A percentile compares a stretch with the other conserved stretches of the same genome.
Conservation (phyloP, 2,329 filamentous ascomycete species). For the Colletotrichum chlorophyti region DNA sequence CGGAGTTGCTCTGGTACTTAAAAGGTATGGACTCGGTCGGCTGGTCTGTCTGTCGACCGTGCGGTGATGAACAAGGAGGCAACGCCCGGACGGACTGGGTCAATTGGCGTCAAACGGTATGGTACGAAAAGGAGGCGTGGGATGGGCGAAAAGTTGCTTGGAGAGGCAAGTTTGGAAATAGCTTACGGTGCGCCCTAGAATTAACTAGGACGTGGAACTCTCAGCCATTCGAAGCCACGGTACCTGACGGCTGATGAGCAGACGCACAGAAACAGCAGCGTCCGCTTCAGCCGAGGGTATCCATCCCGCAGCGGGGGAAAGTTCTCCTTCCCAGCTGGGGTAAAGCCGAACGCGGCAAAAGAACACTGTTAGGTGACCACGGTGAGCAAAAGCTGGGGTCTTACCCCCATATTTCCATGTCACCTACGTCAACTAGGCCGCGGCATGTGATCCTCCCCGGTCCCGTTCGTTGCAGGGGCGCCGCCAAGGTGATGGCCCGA, state of each 20-base stretch:
- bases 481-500: conserved; percentile 4
- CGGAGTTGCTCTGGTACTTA: conserved; percentile 14
- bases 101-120: conserved; percentile 12
- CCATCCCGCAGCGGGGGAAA: conserved; percentile 28
- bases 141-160: not conserved
- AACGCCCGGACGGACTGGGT: conserved; percentile 14
- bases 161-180: not conserved
- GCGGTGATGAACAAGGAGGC: conserved; percentile 1
- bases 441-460: conserved; percentile 24
- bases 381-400: conserved; percentile 17
- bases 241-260: conserved; percentile 24
- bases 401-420: conserved; percentile 2
- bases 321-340: conserved; percentile 7
- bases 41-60: conserved; percentile 5
- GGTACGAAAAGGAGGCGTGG: conserved; percentile 7
- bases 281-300: conserved; percentile 34
- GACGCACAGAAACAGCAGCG: too few species aligned
- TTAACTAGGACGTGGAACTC: conserved; percentile 28
- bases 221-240: conserved; percentile 27
- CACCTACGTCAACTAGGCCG: conserved; percentile 20
- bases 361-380: too few species aligned
- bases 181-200: conserved; percentile 22
- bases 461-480: conserved; percentile 8
- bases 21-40: conserved; percentile 17
- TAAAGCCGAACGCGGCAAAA: conserved; percentile 10